Base-by-base conservation (phyloP, 1,284 basidiomycete species). In the Xerocomus minutiporus region DNA sequence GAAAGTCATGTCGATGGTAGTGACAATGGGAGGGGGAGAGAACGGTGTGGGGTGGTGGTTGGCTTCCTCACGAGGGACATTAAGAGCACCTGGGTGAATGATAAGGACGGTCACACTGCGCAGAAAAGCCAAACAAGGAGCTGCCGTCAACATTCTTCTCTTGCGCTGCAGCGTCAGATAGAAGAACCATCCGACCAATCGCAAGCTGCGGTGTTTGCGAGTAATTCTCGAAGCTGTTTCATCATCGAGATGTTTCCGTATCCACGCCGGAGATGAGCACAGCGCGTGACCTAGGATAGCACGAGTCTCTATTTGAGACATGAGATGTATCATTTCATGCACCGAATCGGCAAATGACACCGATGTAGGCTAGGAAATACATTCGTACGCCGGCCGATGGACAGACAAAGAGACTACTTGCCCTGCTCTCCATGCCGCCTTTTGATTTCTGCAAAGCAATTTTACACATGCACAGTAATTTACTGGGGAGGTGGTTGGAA, bases 401-500 rank as follows among this genome's bases (percentile, higher is more conserved):
- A 55, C 45, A 53, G 57, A 60, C 57, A 44, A 55, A 39, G 45
- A 53, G 57, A 58, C 67, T 56, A 69, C 54, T 60, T 55, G 62
- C 40, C 55, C 64, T 53, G 56, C 66, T 57, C 67, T 55, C 56
- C 50, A 46, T 50, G 57, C 57, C 55, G 51, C 58, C 47, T 48
- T 59, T 57, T 40, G 50, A 43, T 42, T 53, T 47, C 53, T 20
- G 20, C 20, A 20, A 20, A 47, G 51, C 31, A 48, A 35, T 51
- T 53, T 20, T 51, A 57, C 44, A 53, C 38, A 28, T 29, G 43
- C 29, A 59, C 39, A 40, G 40, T 20, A 41, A 25, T 46, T 63
- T 47, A 74, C 59, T 74, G 70, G 39, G 73, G 71, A 39, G 71
- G 71, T 46, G 72, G 72, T 49, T 74, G 71, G 61, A 75, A 75